phyloP scores from a whole-genome alignment of 176 grass and related monocot species.

The Poa annua region DNA sequence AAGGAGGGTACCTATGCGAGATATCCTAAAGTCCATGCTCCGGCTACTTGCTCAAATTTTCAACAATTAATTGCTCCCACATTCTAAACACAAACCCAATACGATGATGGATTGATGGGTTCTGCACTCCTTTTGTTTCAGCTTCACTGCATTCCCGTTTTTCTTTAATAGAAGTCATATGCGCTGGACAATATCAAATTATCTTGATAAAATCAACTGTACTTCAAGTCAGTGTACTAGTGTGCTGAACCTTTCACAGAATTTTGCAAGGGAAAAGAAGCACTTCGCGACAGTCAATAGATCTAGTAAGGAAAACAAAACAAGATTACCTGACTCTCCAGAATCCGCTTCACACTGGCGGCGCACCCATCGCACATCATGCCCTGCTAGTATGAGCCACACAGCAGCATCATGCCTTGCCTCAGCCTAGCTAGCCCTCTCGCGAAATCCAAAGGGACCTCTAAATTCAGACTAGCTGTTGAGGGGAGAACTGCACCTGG shows the following conservation, averaged over 20 bases:
- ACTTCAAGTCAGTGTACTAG: not conserved
- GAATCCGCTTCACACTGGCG: slow-evolving; percentile 79
- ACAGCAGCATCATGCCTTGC: not conserved
- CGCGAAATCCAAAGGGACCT: not conserved
- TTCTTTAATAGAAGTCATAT: not conserved
- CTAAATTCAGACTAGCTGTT: not conserved
- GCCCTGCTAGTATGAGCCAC: slow-evolving; percentile 47
- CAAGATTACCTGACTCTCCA: slow-evolving; percentile 72
- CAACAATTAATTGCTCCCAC: not conserved
- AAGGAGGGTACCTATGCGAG: not conserved
- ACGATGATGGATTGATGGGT: not conserved
- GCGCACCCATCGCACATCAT: slow-evolving; percentile 95
- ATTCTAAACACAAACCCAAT: not conserved
- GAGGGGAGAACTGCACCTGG: slow-evolving; percentile 45
- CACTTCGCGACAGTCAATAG: slow-evolving; percentile 10
- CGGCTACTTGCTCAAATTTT: not conserved
- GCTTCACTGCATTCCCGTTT: not conserved
- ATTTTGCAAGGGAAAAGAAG: not conserved
- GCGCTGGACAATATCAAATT: not conserved
- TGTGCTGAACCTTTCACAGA: not conserved
- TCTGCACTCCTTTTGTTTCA: not conserved
- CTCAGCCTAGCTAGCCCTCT: not conserved
- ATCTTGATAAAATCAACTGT: not conserved
- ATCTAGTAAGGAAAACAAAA: not conserved
- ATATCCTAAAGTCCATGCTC: slow-evolving; percentile 5